A percentile compares a stretch with the other conserved stretches of the same genome.
Conservation (phyloP, 2,329 filamentous ascomycete genomes). For the Neopestalotiopsis rosae region DNA sequence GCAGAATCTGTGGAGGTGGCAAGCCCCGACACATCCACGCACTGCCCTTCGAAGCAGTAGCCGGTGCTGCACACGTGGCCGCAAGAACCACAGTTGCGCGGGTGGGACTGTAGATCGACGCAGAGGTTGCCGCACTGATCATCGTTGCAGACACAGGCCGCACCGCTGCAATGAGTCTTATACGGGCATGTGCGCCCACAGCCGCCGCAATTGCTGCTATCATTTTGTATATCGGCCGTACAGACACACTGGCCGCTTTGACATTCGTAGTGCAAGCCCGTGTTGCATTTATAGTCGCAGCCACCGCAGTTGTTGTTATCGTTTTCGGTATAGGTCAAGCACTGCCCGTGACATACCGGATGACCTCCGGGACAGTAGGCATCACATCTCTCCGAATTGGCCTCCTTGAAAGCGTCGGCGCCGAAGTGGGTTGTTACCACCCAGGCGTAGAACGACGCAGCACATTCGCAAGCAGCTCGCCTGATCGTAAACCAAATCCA, state of each 20-base stretch:
- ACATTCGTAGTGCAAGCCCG: not conserved
- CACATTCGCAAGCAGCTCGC: conserved; percentile 7
- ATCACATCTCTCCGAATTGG: conserved; percentile 1
- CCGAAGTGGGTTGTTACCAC: conserved; percentile 13
- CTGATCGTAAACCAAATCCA: not conserved
- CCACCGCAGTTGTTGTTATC: conserved; percentile 7
- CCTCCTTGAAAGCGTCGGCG: conserved; percentile 5
- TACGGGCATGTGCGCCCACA: conserved; percentile 5
- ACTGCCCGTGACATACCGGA: not conserved
- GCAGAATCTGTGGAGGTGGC: conserved; percentile 6
- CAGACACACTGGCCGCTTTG: conserved; percentile 5
- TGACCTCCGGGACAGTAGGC: conserved; percentile 36
- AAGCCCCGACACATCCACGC: not conserved
- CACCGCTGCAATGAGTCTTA: conserved; percentile 6
- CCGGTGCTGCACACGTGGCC: conserved; percentile 4
- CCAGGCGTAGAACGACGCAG: conserved; percentile 13
- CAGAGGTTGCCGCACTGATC: conserved; percentile 5
- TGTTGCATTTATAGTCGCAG: conserved; percentile 9
- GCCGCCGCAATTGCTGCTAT: conserved; percentile 6
- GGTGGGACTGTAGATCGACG: conserved; percentile 1
- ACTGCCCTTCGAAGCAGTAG: conserved; percentile 5
- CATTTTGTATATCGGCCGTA: conserved; percentile 1
- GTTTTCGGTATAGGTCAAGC: conserved; percentile 1
- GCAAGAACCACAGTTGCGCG: conserved; percentile 5
- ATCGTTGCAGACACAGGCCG: conserved; percentile 4